Base-by-base conservation (phyloP, 192 early-diverging fungal genomes). In the Backusella morwellensis region DNA sequence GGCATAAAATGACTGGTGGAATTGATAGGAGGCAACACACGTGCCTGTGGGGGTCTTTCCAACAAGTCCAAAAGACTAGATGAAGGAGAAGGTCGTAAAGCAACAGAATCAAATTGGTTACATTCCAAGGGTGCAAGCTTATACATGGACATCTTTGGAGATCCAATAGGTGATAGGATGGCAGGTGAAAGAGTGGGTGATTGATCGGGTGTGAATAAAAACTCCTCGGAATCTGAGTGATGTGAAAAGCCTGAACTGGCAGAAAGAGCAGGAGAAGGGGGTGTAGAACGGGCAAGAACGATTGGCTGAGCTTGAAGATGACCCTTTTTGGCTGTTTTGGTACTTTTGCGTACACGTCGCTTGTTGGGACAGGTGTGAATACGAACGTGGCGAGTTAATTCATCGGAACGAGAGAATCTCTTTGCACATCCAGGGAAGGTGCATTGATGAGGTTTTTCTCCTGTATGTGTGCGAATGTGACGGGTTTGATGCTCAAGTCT, bases 401-500 rank as follows among this genome's bases (percentile, higher is more conserved):
- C 93, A 74, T 97, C 96, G 4, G 93, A 90, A 11, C 96, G 90
- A 36, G 93, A 92, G 81, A 97, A 97, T 11, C 89, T 87, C 84
- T 94, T 94, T 71, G 87, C 88, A 74, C 96, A 97, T 34, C 85
- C 84, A 15, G 72, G 35, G 23, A 91, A 86, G 0, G 86, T 85
- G 80, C 97, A 98, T 42, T 84, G 85, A 78, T 93, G 96, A 21
- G 97, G 97, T 72, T 92, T 94, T 76, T 91, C 91, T 41, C 94
- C 93, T 8, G 95, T 96, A 78, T 98, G 97, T 15, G 94, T 93
- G 66, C 95, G 91, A 74, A 92, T 87, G 75, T 97, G 95, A 66
- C 95, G 93, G 52, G 90, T 91, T 72, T 96, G 89, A 79, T 97
- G 95, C 81, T 96, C 94, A n/a, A 92, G 85, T n/a, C 96, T 92